Evolutionary conservation across 306 rosid species (phyloP), one percentile per base, ranked within the genome.

Genomic region (Potentilla sterilis): DNA sequence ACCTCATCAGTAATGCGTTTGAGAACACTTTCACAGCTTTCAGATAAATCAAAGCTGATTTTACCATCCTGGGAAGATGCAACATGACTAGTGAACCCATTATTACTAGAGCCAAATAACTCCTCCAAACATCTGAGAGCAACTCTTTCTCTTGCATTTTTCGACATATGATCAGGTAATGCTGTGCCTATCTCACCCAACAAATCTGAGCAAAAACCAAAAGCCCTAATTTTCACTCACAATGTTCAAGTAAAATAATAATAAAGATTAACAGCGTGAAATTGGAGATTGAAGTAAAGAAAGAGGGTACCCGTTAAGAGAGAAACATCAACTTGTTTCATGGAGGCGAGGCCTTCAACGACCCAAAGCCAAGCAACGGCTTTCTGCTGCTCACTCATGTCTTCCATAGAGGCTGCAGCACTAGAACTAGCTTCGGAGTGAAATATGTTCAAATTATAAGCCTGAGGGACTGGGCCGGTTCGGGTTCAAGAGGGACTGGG

Each of bases 61-160:
- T 81, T 87, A 22, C 87, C 81, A 76, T 73, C 81, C 40, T 57
- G 80, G 74, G 64, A n/a, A 77, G 88, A 74, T 75, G 75, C 54
- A 69, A 32, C 72, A 67, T 70, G 69, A 74, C 40, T 37, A 3
- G 41, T 68, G 70, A 38, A 64, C 67, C 67, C 74, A 78, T 28
- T 14, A 51, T 49, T 28, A 62, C 9, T 28, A 28, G 71, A 66
- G 75, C 64, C 70, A 83, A 75, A 78, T 52, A 91, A 43, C 59
- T 72, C 80, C 83, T 85, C 98, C 89, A 94, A 87, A 72, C 93
- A 94, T 84, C 84, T 88, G 54, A 85, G 24, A 66, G 98, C 88
- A 81, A 94, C 57, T 80, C 83, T 71, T 77, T 94, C 97, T 78
- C 67, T 87, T 7, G 84, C 77, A 61, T 70, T 87, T 57, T 81